phyloP scores from a whole-genome alignment of 2,329 filamentous ascomycete genomes.

The Trichoderma afroharzianum region DNA sequence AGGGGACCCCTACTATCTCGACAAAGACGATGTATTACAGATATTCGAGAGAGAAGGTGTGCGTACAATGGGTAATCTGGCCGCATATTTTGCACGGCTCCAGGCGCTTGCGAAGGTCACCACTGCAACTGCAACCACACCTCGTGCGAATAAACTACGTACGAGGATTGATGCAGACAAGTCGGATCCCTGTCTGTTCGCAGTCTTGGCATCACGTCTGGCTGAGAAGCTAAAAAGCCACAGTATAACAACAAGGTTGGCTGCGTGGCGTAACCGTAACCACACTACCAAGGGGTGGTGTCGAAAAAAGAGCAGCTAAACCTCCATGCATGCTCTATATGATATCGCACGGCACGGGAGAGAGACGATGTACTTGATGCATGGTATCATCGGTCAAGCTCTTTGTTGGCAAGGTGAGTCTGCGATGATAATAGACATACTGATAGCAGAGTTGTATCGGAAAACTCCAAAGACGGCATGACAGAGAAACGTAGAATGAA shows the following conservation, averaged over 20 bases:
- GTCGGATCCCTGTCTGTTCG: not conserved
- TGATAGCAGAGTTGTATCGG: not conserved
- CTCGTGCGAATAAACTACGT: not conserved
- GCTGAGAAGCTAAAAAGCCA: not conserved
- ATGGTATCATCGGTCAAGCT: not conserved
- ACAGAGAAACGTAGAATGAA: not conserved
- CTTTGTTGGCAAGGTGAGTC: not conserved
- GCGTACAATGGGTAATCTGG: not conserved
- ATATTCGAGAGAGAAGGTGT: not conserved
- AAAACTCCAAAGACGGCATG: not conserved
- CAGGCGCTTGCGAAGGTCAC: not conserved
- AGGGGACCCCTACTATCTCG: not conserved
- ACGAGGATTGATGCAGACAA: not conserved
- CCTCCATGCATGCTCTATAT: not conserved
- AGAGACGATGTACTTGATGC: not conserved
- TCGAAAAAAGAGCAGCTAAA: not conserved
- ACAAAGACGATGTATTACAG: not conserved
- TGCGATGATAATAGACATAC: not conserved
- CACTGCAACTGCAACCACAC: not conserved
- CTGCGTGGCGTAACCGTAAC: not conserved
- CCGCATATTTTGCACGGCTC: not conserved
- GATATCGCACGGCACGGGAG: not conserved
- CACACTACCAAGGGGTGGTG: not conserved
- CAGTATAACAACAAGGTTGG: not conserved
- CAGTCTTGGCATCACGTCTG: not conserved